A percentile compares a stretch with the other conserved stretches of the same genome.
These are phyloP conservation scores for Colletotrichum sp. DNA, from an alignment of 2,329 filamentous ascomycete species.

Conservation along the genomic window DNA sequence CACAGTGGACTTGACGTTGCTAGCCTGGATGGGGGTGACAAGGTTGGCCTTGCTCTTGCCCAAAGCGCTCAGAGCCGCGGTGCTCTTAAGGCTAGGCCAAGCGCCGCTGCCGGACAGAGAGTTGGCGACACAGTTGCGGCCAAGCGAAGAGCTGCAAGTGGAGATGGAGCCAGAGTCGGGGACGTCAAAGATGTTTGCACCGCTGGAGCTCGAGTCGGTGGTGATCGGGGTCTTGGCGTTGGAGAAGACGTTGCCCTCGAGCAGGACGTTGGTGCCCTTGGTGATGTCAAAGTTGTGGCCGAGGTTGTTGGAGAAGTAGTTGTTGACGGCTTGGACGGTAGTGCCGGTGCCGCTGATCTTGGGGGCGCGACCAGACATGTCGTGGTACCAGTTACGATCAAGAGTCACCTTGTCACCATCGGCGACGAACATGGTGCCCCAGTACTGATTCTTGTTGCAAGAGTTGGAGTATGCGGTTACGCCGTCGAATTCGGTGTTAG, in stretches of 20 bases:
- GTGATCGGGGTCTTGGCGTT: slow-evolving; percentile 44
- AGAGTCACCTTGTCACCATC: slow-evolving; percentile 45
- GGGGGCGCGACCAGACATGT: slow-evolving; percentile 42
- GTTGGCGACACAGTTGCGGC: slow-evolving; percentile 33
- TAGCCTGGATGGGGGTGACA: background rate
- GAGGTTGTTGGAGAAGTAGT: slow-evolving; percentile 44
- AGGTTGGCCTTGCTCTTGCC: slow-evolving; percentile 22
- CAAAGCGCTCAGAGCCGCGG: slow-evolving; percentile 1
- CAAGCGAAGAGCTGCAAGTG: slow-evolving; percentile 26
- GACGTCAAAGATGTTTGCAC: slow-evolving; percentile 27
- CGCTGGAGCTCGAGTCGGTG: slow-evolving; percentile 27
- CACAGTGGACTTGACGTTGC: background rate
- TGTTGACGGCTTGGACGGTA: slow-evolving; percentile 43
- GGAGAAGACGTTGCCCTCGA: slow-evolving; percentile 52
- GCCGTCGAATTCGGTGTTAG: slow-evolving; percentile 52
- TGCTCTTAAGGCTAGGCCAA: slow-evolving; percentile 11
- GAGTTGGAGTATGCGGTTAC: slow-evolving; percentile 43
- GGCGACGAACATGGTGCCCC: slow-evolving; percentile 46
- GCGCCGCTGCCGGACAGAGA: slow-evolving; percentile 31
- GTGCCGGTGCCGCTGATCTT: slow-evolving; percentile 26
- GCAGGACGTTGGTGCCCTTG: slow-evolving; percentile 32
- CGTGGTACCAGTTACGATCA: slow-evolving; percentile 48
- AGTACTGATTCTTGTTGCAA: slow-evolving; percentile 53
- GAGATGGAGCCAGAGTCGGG: slow-evolving; percentile 20
- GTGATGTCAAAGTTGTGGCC: slow-evolving; percentile 51